Evolutionary conservation across 352 stramenopile species (phyloP), one percentile per base, ranked within the genome.

Genomic region (Globisporangium sylvaticum): DNA sequence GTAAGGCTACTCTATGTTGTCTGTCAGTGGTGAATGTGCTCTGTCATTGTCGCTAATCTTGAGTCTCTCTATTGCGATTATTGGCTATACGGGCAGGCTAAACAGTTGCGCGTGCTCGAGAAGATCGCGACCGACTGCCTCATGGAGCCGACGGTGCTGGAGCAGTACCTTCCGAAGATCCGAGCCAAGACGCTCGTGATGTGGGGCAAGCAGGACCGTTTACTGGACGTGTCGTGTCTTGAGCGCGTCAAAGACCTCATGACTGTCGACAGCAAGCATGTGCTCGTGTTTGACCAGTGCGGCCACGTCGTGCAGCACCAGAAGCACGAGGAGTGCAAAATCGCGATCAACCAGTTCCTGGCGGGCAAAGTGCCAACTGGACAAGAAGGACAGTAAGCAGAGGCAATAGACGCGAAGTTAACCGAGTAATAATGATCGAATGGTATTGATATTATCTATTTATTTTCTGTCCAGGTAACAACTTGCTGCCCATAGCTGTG

Each of bases 181-280:
- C 70, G 69, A 3, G 74, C 73, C 3, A 81, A 73, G 42, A 84
- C 75, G 32, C 64, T 89, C 8, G 70, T 92, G 0, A 84, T 92
- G 69, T 92, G 83, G 83, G 83, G 83, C 52, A 79, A 84, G 56
- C 73, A 88, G 39, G 83, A 92, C 25, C 77, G 74, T 37, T 76
- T 92, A 12, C 58, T 92, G 15, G 81, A 90, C 56, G 72, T 87
- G 2, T 92, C 83, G 14, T 88, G 77, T 8, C 64, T 92, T 0
- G 77, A 87, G 6, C 76, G 88, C 18, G 66, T 90, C 0, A 42
- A 88, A 42, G 64, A 80, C 22, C 87, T 88, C 57, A 67, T 83
- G 39, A 56, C 73, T 8, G 61, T 75, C 15, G 75, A 72, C 31
- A 50, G 71, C 0, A 71, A 78, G 64, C 70, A 79, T 15, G 56